Conservation (phyloP, 169 alveolate species). For the Eimeria tenella region DNA sequence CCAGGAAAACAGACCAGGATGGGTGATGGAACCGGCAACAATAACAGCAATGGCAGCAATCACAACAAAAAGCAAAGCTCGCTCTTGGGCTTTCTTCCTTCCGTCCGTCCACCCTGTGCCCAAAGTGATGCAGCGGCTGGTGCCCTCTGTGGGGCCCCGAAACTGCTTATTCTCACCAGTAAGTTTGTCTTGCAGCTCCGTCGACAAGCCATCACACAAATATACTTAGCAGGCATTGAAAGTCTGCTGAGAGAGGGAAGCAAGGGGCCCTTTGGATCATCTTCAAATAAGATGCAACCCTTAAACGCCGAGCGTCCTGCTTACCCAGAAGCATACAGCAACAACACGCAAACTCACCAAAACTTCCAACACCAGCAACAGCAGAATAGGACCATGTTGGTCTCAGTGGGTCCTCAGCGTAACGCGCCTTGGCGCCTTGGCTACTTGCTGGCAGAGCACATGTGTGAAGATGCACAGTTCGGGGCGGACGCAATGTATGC, state of each 20-base stretch:
- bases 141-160: conserved; percentile 49
- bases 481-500: background rate
- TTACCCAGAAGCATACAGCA: conserved; percentile 1
- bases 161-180: background rate
- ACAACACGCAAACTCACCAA: background rate
- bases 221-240: background rate
- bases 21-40: background rate
- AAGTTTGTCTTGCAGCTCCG: background rate
- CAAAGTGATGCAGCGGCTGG: conserved; percentile 45
- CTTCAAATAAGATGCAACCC: background rate
- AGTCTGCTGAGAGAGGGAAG: background rate
- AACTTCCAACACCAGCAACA: conserved; percentile 39
- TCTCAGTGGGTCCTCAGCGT: conserved; percentile 10
- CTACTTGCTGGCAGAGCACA: background rate
- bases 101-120: conserved; percentile 14
- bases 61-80: conserved; percentile 1
- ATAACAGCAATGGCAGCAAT: background rate
- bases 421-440: background rate
- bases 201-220: conserved; percentile 4
- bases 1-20: background rate
- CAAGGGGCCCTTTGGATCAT: background rate
- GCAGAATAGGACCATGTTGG: background rate
- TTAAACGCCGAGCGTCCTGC: background rate
- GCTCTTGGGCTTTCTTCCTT: background rate
- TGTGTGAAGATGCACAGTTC: conserved; percentile 31